Base-by-base conservation (phyloP, 2,329 filamentous ascomycete genomes). In the Eurotiales sp. region DNA sequence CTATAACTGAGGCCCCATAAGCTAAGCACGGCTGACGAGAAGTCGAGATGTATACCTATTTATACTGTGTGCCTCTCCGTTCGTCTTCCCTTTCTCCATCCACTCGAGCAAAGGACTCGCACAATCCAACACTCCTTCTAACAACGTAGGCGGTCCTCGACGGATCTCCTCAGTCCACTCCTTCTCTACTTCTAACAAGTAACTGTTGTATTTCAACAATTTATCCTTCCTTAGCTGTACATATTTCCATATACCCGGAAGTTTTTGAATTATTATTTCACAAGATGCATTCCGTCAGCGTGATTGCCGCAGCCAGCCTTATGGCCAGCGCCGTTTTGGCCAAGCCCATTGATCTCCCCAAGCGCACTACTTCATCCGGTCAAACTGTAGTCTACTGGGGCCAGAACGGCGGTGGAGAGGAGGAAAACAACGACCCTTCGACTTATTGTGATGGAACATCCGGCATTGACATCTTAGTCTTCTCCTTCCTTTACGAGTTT, bases 331-430 rank as follows among this genome's bases (percentile, higher is more conserved):
- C 15, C 22, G 21, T 15, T 22, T 25, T 46, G n/a, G 23, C 30
- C 3, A 46, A n/a, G 10, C 44, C 44, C 17, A 23, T 46, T 22
- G 32, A 32, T 14, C 22, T 46, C 7, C 44, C 44, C 32, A 32
- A 25, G 22, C 44, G 44, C 10, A 46, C 29, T 4, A 36, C 11
- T 34, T 15, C 44, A 34, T 23, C 29, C 17, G 44, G 44, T 22
- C 30, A 46, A 25, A 37, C 10, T 8, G 44, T 46, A 12, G 30
- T 46, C 12, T 46, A 46, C 22, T 46, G 44, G 44, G 44, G 44
- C n/a, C 44, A 46, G 34, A 46, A 46, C 30, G 44, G 44, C 44
- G 44, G 30, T 4, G 44, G 44, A n/a, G 15, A 17, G 11, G n/a
- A 15, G 7, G 44, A 46, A 25, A 46, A 46, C 32, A 46, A 34